Percentiles rank a stretch among this genome's conserved stretches.
These are phyloP conservation scores for Pterocarpus santalinus DNA, from an alignment of 306 rosid species.

Conservation along the genomic window DNA sequence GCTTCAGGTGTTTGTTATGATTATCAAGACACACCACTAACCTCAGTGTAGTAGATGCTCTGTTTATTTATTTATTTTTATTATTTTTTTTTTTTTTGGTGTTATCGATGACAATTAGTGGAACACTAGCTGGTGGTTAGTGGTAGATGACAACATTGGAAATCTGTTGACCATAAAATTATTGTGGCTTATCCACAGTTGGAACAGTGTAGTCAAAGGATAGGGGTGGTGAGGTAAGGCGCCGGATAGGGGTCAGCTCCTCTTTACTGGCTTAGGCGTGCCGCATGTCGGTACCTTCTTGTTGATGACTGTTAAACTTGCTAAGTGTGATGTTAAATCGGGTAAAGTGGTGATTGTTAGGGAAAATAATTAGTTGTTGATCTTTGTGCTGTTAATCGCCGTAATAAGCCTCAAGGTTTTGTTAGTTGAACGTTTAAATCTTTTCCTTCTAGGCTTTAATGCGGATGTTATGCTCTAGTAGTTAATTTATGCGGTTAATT, in stretches of 20 bases:
- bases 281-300: neutral
- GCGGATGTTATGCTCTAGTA: neutral
- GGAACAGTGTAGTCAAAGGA: conserved; percentile 21
- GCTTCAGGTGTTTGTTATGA: neutral
- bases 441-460: neutral
- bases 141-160: neutral
- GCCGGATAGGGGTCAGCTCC: neutral
- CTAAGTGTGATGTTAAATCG: neutral
- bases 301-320: conserved; percentile 11
- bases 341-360: neutral
- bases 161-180: conserved; percentile 1
- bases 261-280: neutral
- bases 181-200: conserved; percentile 7
- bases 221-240: neutral
- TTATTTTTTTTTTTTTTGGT: neutral
- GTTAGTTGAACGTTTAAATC: neutral
- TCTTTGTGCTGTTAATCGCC: neutral
- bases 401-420: neutral
- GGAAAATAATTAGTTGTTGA: neutral
- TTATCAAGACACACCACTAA: neutral
- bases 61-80: neutral
- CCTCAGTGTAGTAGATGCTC: neutral
- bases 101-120: neutral
- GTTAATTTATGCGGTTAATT: neutral
- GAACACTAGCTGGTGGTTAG: conserved; percentile 24